Evolutionary conservation across 1,284 basidiomycete species (phyloP), one percentile per base, ranked within the genome.

Genomic region (Ceratobasidium sp.): DNA sequence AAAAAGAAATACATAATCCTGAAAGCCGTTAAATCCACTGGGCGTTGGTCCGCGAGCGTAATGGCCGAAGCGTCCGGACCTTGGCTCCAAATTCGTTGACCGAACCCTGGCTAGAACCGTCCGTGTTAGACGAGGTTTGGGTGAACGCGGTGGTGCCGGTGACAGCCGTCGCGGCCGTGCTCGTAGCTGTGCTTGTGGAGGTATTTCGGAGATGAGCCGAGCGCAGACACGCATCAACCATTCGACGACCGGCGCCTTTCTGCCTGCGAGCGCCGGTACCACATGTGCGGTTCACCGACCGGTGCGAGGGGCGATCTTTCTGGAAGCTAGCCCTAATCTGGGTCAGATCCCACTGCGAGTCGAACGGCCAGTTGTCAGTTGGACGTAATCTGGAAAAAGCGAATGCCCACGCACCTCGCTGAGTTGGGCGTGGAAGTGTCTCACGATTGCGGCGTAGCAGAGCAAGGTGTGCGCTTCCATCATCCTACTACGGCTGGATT

Each of bases 371-470:
- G 29, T 51, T 17, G 54, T 70, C 68, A 70, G 54, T 59, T 56
- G 43, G 68, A 70, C 68, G 68, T 70, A 70, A 70, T 57, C 1
- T 11, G 52, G 25, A 57, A 25, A 68, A 68, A 68, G 66, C 66
- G 29, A 68, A 68, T n/a, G 44, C 68, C 68, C 68, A 70, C 68
- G 68, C 68, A 70, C 68, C 22, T 70, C 49, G n/a, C n/a, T 70
- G 17, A 70, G 54, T 34, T 70, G 51, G 49, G 49, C 52, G 68
- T 70, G 54, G 68, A 70, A 70, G 54, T 70, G 68, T 52, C 68
- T 25, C 52, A 70, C 68, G 68, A 70, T 57, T 19, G 68, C 51
- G 68, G 68, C 68, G 52, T 70, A 70, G 46, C 68, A 70, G 19
- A 70, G 68, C 68, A 70, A 22, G 15, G 68, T 70, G 40, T 70